phyloP scores from a whole-genome alignment of 169 alveolate species.

The Eimeria maxima region DNA sequence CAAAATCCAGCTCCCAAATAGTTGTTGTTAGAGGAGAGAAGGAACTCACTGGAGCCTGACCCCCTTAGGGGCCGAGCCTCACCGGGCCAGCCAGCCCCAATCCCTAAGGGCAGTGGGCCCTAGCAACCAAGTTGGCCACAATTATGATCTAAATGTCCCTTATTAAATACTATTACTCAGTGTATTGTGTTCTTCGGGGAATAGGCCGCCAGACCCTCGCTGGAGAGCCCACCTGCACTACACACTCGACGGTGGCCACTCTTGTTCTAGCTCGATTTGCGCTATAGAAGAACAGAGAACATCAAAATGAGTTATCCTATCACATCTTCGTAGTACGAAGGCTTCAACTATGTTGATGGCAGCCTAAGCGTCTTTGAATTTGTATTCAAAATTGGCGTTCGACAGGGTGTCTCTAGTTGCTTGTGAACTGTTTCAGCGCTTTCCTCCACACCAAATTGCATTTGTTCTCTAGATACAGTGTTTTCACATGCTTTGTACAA shows the following conservation, averaged over 20 bases:
- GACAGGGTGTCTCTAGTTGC: not conserved
- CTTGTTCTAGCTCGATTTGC: not conserved
- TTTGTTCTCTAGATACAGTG: not conserved
- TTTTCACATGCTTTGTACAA: not conserved
- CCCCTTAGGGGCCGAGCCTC: not conserved
- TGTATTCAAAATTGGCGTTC: not conserved
- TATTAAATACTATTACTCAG: not conserved
- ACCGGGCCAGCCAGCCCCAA: not conserved
- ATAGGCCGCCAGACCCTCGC: not conserved
- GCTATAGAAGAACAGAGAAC: not conserved
- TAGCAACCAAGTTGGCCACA: not conserved
- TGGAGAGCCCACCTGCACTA: not conserved
- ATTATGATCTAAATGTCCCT: not conserved
- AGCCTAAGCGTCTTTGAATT: not conserved
- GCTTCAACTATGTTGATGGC: not conserved
- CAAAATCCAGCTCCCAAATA: not conserved
- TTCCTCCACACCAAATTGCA: not conserved
- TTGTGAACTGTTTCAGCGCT: not conserved
- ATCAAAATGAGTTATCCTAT: not conserved
- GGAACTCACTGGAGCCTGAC: not conserved
- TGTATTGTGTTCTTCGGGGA: not conserved
- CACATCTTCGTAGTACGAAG: not conserved
- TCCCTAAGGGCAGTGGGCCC: not conserved
- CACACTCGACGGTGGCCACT: too few species aligned
- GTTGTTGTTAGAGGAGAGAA: not conserved